Evolutionary conservation across 768 basidiomycete species (phyloP).

Genomic region (Russula vinacea): DNA sequence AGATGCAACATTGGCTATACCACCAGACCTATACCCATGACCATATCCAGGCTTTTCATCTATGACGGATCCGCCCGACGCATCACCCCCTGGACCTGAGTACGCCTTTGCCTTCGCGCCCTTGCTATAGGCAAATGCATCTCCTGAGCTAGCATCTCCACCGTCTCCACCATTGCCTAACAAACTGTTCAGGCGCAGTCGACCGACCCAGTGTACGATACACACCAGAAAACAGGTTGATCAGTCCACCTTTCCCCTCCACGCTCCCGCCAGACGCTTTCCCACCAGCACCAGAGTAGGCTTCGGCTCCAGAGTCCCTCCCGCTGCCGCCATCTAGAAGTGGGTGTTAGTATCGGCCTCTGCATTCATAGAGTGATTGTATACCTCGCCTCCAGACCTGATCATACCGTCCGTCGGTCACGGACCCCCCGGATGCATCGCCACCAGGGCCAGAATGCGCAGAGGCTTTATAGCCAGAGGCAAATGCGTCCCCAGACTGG

Average conservation of each 20-base stretch:
- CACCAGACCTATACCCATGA: conserved; percentile 7
- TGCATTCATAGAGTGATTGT: background rate
- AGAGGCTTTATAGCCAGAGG: background rate
- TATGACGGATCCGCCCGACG: conserved; percentile 34
- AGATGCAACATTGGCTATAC: conserved; percentile 34
- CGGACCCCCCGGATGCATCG: conserved; percentile 10
- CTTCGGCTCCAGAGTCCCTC: conserved; percentile 4
- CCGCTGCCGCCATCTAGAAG: background rate
- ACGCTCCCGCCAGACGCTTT: conserved; percentile 23
- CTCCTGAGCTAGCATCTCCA: conserved; percentile 34
- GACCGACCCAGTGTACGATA: background rate
- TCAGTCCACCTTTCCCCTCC: conserved; percentile 11
- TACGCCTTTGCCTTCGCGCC: conserved; percentile 33
- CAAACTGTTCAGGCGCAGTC: background rate
- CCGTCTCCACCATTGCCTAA: conserved; percentile 29
- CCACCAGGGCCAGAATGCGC: conserved; percentile 15
- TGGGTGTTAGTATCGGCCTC: background rate
- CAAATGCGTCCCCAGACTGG: conserved; percentile 15
- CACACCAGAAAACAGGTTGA: conserved; percentile 23
- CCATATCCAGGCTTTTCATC: conserved; percentile 10
- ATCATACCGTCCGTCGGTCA: background rate
- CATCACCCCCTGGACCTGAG: conserved; percentile 34
- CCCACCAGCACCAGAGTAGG: conserved; percentile 21
- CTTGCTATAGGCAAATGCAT: conserved; percentile 30
- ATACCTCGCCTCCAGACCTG: conserved; percentile 9